Base-by-base conservation (phyloP, 306 rosid species). In the Phaseolus lunatus region DNA sequence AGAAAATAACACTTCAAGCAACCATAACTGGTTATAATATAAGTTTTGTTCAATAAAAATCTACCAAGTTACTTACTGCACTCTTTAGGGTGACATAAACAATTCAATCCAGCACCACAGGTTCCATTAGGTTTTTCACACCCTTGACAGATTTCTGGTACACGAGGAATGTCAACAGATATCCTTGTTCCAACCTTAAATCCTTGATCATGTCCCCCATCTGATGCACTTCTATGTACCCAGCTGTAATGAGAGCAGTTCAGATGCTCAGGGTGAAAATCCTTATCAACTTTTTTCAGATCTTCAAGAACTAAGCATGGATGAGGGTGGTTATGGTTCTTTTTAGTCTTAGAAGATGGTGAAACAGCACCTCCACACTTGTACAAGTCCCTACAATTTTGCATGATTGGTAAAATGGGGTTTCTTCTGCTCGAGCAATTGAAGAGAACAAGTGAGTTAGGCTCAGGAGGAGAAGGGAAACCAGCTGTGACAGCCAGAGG, bases 101-200 rank as follows among this genome's bases (percentile, higher is more conserved):
- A 93, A 59, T 83, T 93, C 93, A 93, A 85, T 7, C 91, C 93
- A 69, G 83, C 89, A 27, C 89, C 85, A 78, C 98, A 93, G 71
- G 57, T 88, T 5, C 91, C 96, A 78, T 85, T 85, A 70, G 91
- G 78, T 76, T 78, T 89, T 61, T 84, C 72, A 68, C 96, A 91
- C 67, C 88, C 89, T 37, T 87, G 81, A 41, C 96, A 93, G 53
- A 84, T 77, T 64, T 90, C 86, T 23, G 96, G 90, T 0, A 77
- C 78, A 49, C 79, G 93, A 15, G 91, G 88, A 70, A 93, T 77
- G 61, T 89, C 85, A 41, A 91, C 80, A 39, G 93, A 53, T 74
- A 91, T 9, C 41, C 83, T 85, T 24, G 84, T 81, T 72, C 91
- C 90, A 74, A 78, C 41, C 23, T 85, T 70, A 47, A 59, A 82